Evolutionary conservation across 2,329 filamentous ascomycete species (phyloP), one percentile per base, ranked within the genome.

Genomic region (Gnomoniopsis smithogilvyi): DNA sequence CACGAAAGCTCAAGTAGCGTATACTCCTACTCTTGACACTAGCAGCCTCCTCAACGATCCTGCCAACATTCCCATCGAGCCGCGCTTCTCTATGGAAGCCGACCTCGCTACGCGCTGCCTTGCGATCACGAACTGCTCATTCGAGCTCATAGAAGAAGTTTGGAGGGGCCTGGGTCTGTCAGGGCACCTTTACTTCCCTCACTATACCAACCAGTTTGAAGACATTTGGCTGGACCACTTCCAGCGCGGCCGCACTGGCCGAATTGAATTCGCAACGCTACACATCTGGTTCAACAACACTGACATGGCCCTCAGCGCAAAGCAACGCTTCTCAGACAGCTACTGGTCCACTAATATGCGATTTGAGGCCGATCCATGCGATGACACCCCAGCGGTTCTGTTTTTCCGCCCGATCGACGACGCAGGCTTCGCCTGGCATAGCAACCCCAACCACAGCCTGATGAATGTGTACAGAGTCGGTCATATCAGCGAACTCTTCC

Each of bases 271-370:
- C 3, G 56, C 36, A 2, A 34, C 17, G 14, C 52, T 62, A 2
- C 60, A 62, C 14, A 19, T 62, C 1, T 62, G 60, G 60, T 62
- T 38, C 17, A 52, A 56, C 24, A 55, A 52, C 36, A 50, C 55
- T 3, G 30, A 38, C 0, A 30, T 41, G 2, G 60, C 60, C 11
- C 30, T 45, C 0, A 33, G 34, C 6, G 56, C 51, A 2, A 54
- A 21, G n/a, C 6, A n/a, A 1, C 43, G 43, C 1, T n/a, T 17
- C 11, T 3, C 12, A 24, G n/a, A 22, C 41, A 19, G 21, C 6
- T 12, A 14, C 6, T 54, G 43, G 52, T 3, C n/a, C 14, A 8
- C 10, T 1, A 6, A 1, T 14, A 36, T 62, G 1, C 15, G 52
- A 10, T 59, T 26, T 15, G 60, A 62, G 48, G 38, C n/a, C 6